Conservation (phyloP, 768 basidiomycete genomes). For the Pulveroboletus sp. region DNA sequence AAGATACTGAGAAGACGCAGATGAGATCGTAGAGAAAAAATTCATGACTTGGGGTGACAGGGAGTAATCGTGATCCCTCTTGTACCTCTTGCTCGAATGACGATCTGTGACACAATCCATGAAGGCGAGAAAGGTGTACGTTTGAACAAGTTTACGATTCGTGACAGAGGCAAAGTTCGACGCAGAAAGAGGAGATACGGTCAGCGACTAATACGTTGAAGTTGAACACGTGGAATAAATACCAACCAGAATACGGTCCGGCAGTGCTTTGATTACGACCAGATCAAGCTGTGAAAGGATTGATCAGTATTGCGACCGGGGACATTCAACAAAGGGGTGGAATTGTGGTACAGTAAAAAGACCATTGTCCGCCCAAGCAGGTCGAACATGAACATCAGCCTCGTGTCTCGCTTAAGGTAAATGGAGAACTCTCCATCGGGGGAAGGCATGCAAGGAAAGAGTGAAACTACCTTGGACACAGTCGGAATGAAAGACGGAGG, state of each 20-base stretch:
- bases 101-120: slow-evolving; percentile 41
- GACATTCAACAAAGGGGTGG: slow-evolving; percentile 19
- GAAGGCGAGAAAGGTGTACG: slow-evolving; percentile 25
- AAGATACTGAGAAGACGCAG: slow-evolving; percentile 45
- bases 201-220: slow-evolving; percentile 13
- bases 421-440: slow-evolving; percentile 1
- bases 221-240: slow-evolving; percentile 26
- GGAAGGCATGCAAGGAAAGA: slow-evolving; percentile 8
- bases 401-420: slow-evolving; percentile 24
- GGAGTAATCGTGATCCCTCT: slow-evolving; percentile 33
- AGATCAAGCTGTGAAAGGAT: slow-evolving; percentile 20
- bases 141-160: slow-evolving; percentile 10
- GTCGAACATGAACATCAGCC: slow-evolving; percentile 14
- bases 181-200: slow-evolving; percentile 5
- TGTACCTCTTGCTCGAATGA: slow-evolving; percentile 44
- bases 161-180: slow-evolving; percentile 11
- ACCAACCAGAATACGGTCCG: slow-evolving; percentile 23
- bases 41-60: slow-evolving; percentile 46
- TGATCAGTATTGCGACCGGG: slow-evolving; percentile 17
- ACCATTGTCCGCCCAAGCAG: slow-evolving; percentile 26
- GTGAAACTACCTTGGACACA: slow-evolving; percentile 48
- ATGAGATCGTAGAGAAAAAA: slow-evolving; percentile 42
- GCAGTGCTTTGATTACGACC: slow-evolving; percentile 24
- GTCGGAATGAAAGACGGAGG: slow-evolving; percentile 66
- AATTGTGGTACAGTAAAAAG: slow-evolving; percentile 22